Conservation (phyloP, 306 rosid species). For the Ziziphus jujuba region DNA sequence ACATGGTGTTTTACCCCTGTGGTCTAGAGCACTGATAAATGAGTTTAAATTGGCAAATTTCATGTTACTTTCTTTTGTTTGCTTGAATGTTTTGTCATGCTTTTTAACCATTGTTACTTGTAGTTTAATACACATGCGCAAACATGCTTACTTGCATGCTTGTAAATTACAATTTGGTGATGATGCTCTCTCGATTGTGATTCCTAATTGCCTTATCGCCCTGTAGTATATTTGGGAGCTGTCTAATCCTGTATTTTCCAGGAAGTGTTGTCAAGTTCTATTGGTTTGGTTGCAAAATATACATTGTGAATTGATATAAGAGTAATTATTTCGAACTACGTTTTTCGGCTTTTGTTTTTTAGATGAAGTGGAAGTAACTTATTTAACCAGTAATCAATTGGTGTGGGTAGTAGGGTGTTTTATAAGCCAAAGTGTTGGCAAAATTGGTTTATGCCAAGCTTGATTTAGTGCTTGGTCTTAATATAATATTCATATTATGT, state of each 20-base stretch:
- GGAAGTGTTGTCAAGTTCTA: too few relatives aligned
- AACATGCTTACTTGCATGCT: not conserved
- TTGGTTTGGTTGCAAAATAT: too few relatives aligned
- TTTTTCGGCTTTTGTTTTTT: too few relatives aligned
- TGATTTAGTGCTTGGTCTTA: slow-evolving; percentile 46
- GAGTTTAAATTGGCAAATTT: not conserved
- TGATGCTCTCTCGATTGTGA: too few relatives aligned
- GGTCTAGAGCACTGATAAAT: not conserved
- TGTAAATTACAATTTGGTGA: too few relatives aligned
- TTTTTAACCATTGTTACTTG: not conserved
- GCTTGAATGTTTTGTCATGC: not conserved
- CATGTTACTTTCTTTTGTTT: too few relatives aligned
- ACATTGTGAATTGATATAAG: too few relatives aligned
- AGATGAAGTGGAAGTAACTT: not conserved
- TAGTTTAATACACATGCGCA: too few relatives aligned
- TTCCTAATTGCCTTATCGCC: too few relatives aligned
- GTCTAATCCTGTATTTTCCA: too few relatives aligned
- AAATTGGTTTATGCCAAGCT: slow-evolving; percentile 44
- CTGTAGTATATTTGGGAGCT: too few relatives aligned
- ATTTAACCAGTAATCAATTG: not conserved
- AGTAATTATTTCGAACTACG: too few relatives aligned
- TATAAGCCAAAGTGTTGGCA: slow-evolving; percentile 29
- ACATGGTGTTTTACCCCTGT: not conserved
- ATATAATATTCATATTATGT: slow-evolving; percentile 48
- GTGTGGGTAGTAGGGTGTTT: slow-evolving; percentile 31